phyloP scores from a whole-genome alignment of 164 flowering plant species.

The Hamamelis virginiana region DNA sequence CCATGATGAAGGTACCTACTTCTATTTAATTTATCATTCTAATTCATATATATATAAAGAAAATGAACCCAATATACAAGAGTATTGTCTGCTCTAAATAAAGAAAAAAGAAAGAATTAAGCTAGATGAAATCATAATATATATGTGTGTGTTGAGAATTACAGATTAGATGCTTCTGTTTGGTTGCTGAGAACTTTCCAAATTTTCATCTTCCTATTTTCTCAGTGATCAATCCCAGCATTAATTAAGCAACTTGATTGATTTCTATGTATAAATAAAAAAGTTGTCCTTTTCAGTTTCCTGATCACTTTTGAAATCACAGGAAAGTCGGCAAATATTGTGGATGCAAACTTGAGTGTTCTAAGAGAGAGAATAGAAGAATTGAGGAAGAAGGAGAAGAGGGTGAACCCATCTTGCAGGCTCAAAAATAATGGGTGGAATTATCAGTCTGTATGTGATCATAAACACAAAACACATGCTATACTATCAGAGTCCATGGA shows the following conservation, averaged over 20 bases:
- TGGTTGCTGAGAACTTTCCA: background rate
- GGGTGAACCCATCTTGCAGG: background rate
- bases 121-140: too few species aligned
- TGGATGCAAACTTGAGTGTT: constrained; percentile 30
- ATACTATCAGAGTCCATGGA: constrained; percentile 14
- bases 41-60: background rate
- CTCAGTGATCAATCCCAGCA: too few species aligned
- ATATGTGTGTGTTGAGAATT: too few species aligned
- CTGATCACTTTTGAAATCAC: background rate
- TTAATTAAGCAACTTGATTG: too few species aligned
- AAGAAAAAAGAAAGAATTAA: too few species aligned
- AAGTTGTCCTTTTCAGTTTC: background rate
- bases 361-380: constrained; percentile 27
- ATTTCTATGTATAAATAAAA: too few species aligned
- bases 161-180: background rate
- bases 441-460: constrained; percentile 18
- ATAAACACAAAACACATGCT: constrained; percentile 6
- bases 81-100: background rate
- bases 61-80: background rate
- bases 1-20: constrained; percentile 1
- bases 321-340: constrained; percentile 25
- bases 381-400: constrained; percentile 26
- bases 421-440: constrained; percentile 21
- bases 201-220: background rate
- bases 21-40: too few species aligned